phyloP scores from a whole-genome alignment of 2,329 filamentous ascomycete genomes.

The Ilyonectria sp. region DNA sequence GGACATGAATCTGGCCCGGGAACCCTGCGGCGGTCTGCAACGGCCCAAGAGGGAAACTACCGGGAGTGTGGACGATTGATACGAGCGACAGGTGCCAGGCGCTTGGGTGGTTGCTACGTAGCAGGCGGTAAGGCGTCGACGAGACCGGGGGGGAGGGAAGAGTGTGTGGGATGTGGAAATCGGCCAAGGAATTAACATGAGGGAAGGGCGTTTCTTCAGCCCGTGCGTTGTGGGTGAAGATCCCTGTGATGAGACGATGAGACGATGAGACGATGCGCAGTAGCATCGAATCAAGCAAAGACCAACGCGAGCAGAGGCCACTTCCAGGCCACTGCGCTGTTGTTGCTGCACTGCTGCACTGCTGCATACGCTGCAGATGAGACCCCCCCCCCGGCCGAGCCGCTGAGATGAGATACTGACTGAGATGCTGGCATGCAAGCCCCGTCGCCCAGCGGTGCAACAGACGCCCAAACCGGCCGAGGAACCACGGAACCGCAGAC shows the following conservation, averaged over 20 bases:
- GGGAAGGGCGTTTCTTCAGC: conserved; percentile 20
- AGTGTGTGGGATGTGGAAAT: background rate
- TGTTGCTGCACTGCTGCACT: background rate
- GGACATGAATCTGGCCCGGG: conserved; percentile 30
- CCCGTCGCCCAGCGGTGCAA: conserved; percentile 15
- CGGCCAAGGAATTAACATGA: background rate
- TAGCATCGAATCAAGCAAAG: conserved; percentile 15
- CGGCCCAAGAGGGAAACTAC: conserved; percentile 14
- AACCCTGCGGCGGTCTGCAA: conserved; percentile 25
- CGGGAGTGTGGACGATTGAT: conserved; percentile 16
- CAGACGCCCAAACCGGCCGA: background rate
- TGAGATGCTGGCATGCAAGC: conserved; percentile 15
- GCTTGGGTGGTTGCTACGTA: background rate
- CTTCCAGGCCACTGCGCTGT: background rate
- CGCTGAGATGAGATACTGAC: background rate
- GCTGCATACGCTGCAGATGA: background rate
- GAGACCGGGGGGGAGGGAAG: background rate
- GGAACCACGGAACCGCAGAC: conserved; percentile 6
- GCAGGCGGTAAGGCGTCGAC: background rate
- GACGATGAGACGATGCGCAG: conserved; percentile 5
- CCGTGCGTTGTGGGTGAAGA: conserved; percentile 32
- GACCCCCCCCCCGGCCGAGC: background rate
- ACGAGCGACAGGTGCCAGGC: conserved; percentile 11
- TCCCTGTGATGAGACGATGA: conserved; percentile 12
- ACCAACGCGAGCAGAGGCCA: conserved; percentile 5